Evolutionary conservation across 768 basidiomycete genomes (phyloP), one percentile per base, ranked within the genome.

Genomic region (Leccinum obscurum): DNA sequence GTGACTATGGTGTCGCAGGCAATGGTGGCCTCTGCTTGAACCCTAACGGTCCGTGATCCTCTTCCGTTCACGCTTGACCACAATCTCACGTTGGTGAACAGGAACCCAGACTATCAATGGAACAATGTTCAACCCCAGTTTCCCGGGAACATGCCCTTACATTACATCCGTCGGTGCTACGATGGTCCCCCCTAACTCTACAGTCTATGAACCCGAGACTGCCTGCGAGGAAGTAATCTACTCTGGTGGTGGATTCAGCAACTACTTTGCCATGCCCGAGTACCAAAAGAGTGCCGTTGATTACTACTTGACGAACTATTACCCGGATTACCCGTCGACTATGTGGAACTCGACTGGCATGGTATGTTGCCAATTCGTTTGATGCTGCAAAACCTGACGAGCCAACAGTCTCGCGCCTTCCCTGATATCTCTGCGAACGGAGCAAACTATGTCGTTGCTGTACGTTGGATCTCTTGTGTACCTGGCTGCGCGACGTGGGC

Each of bases 101-200:
- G 77, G 75, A 9, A 57, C 58, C 6, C 70, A 72, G 37, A 56
- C 66, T 9, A 6, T 39, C 3, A 41, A 51, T 28, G 75, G 75
- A 26, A 70, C 52, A 4, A 64, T 65, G 39, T 81, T 82, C 68
- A 80, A 74, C 62, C 80, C 79, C 0, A 62, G 51, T 20, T 81
- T 81, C 74, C 81, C 81, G 1, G 73, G 64, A n/a, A 72, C 74
- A 3, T 82, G 81, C 56, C 77, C 81, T 22, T 82, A 71, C 57
- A 67, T 83, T 32, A 81, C 81, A 2, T 70, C 77, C 3, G 72
- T 83, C 14, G 81, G 83, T 26, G 83, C 79, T 8, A 83, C 83
- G 2, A 78, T 78, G 67, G 66, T 82, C 22, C 76, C 76, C 22
- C 70, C 75, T 4, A 71, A 71, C 37, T 55, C 66, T 2, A 74